These are phyloP conservation scores for Sporobolomyces pararoseus DNA, from an alignment of 768 basidiomycete genomes.

Conservation along the genomic window DNA sequence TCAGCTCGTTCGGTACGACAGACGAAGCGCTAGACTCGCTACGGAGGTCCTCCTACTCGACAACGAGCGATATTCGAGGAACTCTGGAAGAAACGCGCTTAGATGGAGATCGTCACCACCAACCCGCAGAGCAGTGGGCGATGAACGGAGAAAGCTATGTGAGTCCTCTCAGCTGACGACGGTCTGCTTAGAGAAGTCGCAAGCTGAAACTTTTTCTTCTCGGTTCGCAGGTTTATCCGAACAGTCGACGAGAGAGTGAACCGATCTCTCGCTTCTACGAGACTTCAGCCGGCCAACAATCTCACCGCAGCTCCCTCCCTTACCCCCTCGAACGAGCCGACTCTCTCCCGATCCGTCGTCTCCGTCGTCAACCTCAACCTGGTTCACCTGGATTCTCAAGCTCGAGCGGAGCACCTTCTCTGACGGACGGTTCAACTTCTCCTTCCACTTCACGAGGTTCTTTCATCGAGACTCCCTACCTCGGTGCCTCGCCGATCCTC, in stretches of 20 bases:
- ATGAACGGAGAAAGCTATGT: slow-evolving; percentile 1
- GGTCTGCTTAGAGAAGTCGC: too few species aligned
- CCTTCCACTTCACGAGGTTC: slow-evolving; percentile 14
- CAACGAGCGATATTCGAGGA: slow-evolving; percentile 27
- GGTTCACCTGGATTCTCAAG: neutral
- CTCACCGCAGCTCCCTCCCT: slow-evolving; percentile 1
- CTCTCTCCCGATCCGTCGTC: slow-evolving; percentile 21
- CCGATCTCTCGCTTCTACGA: neutral
- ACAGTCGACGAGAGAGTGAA: slow-evolving; percentile 17
- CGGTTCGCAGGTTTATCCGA: neutral
- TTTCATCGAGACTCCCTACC: slow-evolving; percentile 6
- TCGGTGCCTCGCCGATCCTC: neutral
- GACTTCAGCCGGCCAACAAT: too few species aligned
- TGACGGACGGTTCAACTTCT: slow-evolving; percentile 20
- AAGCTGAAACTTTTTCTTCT: neutral
- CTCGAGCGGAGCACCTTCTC: slow-evolving; percentile 10
- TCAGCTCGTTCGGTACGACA: neutral
- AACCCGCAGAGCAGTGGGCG: neutral
- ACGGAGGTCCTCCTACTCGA: slow-evolving; percentile 10
- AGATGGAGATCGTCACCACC: neutral
- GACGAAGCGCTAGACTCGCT: slow-evolving; percentile 8
- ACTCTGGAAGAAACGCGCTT: slow-evolving; percentile 7
- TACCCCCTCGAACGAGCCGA: slow-evolving; percentile 26
- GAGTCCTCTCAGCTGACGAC: neutral
- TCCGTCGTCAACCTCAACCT: slow-evolving; percentile 10